phyloP scores from a whole-genome alignment of 2,329 filamentous ascomycete species.

The Leptographium procerum region DNA sequence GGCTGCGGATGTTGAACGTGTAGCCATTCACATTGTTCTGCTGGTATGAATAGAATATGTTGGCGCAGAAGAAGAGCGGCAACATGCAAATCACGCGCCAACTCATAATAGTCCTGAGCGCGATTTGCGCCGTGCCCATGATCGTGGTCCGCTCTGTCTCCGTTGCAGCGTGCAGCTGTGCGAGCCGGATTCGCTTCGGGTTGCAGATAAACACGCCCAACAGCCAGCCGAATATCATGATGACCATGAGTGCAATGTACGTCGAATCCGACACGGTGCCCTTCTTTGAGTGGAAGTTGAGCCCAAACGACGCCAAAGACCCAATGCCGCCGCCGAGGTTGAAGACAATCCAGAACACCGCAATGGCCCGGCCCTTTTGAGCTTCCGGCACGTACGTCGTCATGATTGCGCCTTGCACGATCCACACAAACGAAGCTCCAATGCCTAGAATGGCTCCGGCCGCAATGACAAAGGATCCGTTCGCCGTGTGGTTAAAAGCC shows the following conservation, averaged over 20 bases:
- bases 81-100: slow-evolving; percentile 47
- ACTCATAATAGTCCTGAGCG: slow-evolving; percentile 25
- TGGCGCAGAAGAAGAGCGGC: slow-evolving; percentile 70
- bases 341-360: slow-evolving; percentile 33
- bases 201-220: slow-evolving; percentile 36
- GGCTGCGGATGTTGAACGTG: slow-evolving; percentile 42
- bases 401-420: slow-evolving; percentile 36
- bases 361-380: slow-evolving; percentile 30
- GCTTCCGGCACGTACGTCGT: slow-evolving; percentile 31
- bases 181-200: slow-evolving; percentile 28
- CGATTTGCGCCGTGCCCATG: slow-evolving; percentile 23
- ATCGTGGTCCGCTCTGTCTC: slow-evolving; percentile 33
- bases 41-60: slow-evolving; percentile 46
- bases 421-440: slow-evolving; percentile 33
- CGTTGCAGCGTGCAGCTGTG: slow-evolving; percentile 23
- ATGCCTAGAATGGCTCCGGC: slow-evolving; percentile 32
- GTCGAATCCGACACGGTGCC: slow-evolving; percentile 37
- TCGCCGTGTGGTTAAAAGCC: slow-evolving; percentile 30
- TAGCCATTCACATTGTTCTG: slow-evolving; percentile 43
- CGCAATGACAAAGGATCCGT: slow-evolving; percentile 32
- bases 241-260: slow-evolving; percentile 35
- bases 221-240: slow-evolving; percentile 38
- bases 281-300: slow-evolving; percentile 27
- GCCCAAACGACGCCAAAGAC: slow-evolving; percentile 30
- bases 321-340: slow-evolving; percentile 33